These are phyloP conservation scores for Excoecaria cochinchinensis DNA, from an alignment of 345 rosid genomes.

Conservation along the genomic window DNA sequence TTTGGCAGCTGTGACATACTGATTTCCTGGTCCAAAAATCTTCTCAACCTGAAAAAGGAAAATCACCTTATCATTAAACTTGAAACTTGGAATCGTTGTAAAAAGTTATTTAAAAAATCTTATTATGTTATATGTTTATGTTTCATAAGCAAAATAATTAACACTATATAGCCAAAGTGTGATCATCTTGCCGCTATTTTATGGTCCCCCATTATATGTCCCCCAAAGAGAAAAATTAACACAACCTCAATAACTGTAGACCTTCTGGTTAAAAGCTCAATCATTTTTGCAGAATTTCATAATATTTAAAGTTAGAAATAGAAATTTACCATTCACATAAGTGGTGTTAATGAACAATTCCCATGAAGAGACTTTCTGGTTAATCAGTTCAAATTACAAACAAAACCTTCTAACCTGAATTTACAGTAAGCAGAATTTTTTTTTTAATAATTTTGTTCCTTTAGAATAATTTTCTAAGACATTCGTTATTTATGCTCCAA, in stretches of 20 bases:
- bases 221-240: too few relatives aligned
- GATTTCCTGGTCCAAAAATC: constrained; percentile 94
- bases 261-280: not conserved
- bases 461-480: not conserved
- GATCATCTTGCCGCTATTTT: not conserved
- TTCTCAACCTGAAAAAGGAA: constrained; percentile 66
- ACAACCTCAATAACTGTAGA: not conserved
- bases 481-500: too few relatives aligned
- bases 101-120: too few relatives aligned
- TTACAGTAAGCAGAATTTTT: not conserved
- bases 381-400: not conserved
- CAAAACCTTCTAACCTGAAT: not conserved
- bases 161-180: not conserved
- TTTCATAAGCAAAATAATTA: not conserved
- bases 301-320: not conserved
- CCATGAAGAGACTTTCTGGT: not conserved
- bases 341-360: not conserved
- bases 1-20: constrained; percentile 94
- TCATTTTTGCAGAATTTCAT: not conserved
- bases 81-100: not conserved
- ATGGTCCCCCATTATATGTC: not conserved
- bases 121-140: not conserved
- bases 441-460: not conserved
- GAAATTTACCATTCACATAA: not conserved
- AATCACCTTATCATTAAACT: not conserved